Conservation (phyloP, 257 asterid species). For the Solanum appendiculatum region DNA sequence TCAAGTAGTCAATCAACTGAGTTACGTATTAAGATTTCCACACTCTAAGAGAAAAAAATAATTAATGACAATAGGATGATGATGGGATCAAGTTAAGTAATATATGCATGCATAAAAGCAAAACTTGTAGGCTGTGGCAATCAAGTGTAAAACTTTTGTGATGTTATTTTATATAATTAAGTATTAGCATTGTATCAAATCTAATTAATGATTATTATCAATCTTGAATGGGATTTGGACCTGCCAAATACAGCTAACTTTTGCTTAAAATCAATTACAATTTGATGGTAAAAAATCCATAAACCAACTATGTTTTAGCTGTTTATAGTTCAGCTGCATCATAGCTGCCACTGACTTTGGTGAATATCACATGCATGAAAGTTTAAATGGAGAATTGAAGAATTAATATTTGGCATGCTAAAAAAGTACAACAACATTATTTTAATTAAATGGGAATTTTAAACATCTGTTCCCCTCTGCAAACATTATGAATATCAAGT, state of each 20-base stretch:
- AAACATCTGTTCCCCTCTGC: background rate
- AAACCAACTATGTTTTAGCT: background rate
- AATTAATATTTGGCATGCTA: background rate
- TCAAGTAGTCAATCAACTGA: background rate
- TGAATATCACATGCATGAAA: background rate
- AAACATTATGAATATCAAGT: background rate
- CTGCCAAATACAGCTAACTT: background rate
- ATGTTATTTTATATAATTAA: background rate
- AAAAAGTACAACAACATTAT: background rate
- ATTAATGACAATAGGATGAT: background rate
- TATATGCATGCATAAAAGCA: background rate
- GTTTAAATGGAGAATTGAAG: background rate
- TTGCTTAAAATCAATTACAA: background rate
- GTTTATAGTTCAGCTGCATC: conserved; percentile 1
- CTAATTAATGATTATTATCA: background rate
- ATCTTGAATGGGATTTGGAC: background rate
- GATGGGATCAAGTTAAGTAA: background rate
- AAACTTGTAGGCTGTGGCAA: background rate
- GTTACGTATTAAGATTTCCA: background rate
- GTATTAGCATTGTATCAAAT: background rate
- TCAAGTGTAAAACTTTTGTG: background rate
- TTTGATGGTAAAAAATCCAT: background rate
- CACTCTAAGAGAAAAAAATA: too few species aligned
- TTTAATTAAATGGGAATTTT: background rate
- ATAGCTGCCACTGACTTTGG: background rate